These are phyloP conservation scores for Acer yangbiense DNA, from an alignment of 345 rosid genomes.

Conservation along the genomic window DNA sequence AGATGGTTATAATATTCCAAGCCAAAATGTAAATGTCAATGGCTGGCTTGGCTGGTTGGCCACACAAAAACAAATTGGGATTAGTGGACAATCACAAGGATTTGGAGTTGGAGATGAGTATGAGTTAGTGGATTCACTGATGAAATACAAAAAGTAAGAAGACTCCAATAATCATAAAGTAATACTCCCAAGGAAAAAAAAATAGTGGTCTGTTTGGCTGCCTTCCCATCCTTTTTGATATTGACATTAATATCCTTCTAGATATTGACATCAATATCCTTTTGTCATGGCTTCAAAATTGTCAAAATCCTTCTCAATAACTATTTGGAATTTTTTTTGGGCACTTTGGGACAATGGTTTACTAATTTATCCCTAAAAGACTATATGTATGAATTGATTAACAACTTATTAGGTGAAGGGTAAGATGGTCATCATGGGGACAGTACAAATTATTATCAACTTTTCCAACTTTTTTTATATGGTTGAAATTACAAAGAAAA, in stretches of 20 bases:
- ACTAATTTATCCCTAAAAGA: background rate
- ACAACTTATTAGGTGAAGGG: slow-evolving; percentile 16
- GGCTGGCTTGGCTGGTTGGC: slow-evolving; percentile 8
- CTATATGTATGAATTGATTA: too few relatives aligned
- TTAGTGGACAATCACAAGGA: slow-evolving; percentile 41
- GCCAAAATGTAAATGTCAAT: background rate
- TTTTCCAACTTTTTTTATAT: slow-evolving; percentile 24
- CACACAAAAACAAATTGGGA: slow-evolving; percentile 6
- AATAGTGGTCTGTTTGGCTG: background rate
- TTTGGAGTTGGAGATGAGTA: slow-evolving; percentile 35
- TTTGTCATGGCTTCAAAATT: background rate
- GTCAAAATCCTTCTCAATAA: background rate
- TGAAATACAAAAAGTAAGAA: slow-evolving; percentile 25
- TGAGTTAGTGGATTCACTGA: slow-evolving; percentile 46
- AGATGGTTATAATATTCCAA: too few relatives aligned
- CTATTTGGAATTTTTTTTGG: background rate
- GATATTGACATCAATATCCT: slow-evolving; percentile 34
- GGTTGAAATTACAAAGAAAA: slow-evolving; percentile 17
- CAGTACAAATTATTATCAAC: slow-evolving; percentile 25
- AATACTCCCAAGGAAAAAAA: slow-evolving; percentile 23
- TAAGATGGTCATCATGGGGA: slow-evolving; percentile 26
- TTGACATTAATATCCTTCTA: slow-evolving; percentile 35
- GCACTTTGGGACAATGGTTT: background rate
- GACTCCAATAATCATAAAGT: slow-evolving; percentile 35
- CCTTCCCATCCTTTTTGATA: background rate